Evolutionary conservation across 192 early-diverging fungal genomes (phyloP).

Genomic region (Rhizophagus clarus): DNA sequence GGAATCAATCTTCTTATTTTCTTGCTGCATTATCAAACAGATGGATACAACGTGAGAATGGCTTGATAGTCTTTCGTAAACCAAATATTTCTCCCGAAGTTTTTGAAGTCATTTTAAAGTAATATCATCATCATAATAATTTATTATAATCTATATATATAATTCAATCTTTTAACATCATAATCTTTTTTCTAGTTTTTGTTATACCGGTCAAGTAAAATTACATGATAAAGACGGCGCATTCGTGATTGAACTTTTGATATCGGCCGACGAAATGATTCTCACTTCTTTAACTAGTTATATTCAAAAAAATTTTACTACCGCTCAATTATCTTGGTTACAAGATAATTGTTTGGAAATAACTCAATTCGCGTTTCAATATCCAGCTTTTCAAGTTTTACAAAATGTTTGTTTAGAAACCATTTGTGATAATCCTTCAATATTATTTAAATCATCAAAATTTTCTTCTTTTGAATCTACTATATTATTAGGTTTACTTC

Average conservation of each 20-base stretch:
- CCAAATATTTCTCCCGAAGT: constrained; percentile 6
- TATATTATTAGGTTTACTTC: background rate
- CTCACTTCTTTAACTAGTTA: background rate
- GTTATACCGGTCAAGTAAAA: background rate
- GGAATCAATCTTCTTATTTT: background rate
- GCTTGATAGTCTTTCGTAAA: background rate
- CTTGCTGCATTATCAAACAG: background rate
- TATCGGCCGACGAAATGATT: constrained; percentile 5
- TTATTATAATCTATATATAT: background rate
- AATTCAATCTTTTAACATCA: background rate
- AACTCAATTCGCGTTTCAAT: background rate
- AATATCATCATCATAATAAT: background rate
- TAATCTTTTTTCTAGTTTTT: background rate
- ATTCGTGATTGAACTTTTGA: background rate
- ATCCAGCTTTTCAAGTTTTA: background rate
- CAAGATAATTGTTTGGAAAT: background rate
- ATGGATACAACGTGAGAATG: background rate
- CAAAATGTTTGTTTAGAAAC: constrained; percentile 2
- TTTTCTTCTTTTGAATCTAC: background rate
- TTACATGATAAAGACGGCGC: background rate
- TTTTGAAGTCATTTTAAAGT: constrained; percentile 2
- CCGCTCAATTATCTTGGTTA: background rate
- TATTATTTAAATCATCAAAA: background rate
- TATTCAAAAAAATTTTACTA: background rate
- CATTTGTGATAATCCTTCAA: constrained; percentile 1